Conservation (phyloP, 2,329 filamentous ascomycete genomes). For the Aureobasidium mangrovei region DNA sequence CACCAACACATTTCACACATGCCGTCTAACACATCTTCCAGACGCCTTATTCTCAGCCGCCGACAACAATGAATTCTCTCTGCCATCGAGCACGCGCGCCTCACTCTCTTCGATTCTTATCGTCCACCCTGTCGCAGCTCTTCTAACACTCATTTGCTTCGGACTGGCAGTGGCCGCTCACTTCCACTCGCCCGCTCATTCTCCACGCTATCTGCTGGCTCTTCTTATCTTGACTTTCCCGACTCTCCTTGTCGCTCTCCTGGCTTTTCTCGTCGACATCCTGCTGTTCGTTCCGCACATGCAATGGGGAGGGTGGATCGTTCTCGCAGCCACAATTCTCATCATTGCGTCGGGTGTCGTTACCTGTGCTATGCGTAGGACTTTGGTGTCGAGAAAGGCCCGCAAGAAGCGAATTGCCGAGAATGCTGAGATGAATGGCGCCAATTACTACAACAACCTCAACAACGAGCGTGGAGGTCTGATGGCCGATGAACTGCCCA, state of each 20-base stretch:
- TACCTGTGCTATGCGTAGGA: conserved; percentile 89
- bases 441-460: conserved; percentile 66
- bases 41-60: conserved; percentile 41
- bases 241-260: conserved; percentile 70
- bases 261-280: conserved; percentile 89
- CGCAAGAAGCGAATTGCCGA: conserved; percentile 83
- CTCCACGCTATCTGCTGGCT: conserved; percentile 74
- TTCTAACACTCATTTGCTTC: conserved; percentile 78
- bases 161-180: conserved; percentile 72
- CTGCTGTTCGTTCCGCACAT: conserved; percentile 90
- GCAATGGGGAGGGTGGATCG: conserved; percentile 89
- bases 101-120: conserved; percentile 82
- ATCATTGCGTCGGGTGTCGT: conserved; percentile 75
- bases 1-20: conserved; percentile 17
- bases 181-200: conserved; percentile 80
- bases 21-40: conserved; percentile 20
- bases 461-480: conserved; percentile 29
- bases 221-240: conserved; percentile 81
- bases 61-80: conserved; percentile 46
- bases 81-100: conserved; percentile 56
- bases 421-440: conserved; percentile 94
- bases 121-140: conserved; percentile 81
- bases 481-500: conserved; percentile 30
- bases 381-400: conserved; percentile 85
- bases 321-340: conserved; percentile 78